Conservation (phyloP, 495 filamentous ascomycete species). For the Aspergillus incahuasiensis region DNA sequence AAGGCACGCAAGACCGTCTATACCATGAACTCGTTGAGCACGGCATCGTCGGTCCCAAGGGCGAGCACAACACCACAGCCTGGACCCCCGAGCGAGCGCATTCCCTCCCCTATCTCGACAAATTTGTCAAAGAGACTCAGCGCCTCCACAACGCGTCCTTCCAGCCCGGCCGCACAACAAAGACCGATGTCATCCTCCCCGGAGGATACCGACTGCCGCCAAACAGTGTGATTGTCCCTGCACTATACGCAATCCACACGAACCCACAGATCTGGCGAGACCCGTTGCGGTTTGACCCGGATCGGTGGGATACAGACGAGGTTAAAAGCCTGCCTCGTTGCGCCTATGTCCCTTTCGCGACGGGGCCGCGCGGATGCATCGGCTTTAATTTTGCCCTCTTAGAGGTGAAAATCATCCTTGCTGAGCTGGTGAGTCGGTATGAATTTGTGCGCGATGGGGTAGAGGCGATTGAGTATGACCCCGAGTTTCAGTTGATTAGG, state of each 20-base stretch:
- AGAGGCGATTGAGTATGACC: conserved; percentile 50
- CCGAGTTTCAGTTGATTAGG: conserved; percentile 49
- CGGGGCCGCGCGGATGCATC: conserved; percentile 47
- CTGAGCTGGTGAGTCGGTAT: conserved; percentile 50
- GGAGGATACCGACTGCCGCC: conserved; percentile 49
- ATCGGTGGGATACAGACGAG: conserved; percentile 48
- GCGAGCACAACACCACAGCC: conserved; percentile 17
- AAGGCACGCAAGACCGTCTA: conserved; percentile 47
- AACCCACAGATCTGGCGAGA: conserved; percentile 49
- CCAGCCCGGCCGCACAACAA: conserved; percentile 50
- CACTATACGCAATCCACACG: conserved; percentile 47
- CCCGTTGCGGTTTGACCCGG: conserved; percentile 49
- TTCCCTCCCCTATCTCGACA: conserved; percentile 45
- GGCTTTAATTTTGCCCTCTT: conserved; percentile 55
- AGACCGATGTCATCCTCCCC: conserved; percentile 47
- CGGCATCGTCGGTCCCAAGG: conserved; percentile 27
- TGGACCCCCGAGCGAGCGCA: conserved; percentile 38
- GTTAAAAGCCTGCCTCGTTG: conserved; percentile 38
- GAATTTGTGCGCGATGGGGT: conserved; percentile 39
- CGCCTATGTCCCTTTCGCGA: conserved; percentile 50
- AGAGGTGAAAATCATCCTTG: conserved; percentile 50
- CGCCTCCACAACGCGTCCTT: conserved; percentile 52
- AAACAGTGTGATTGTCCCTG: conserved; percentile 41
- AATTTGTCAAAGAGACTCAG: conserved; percentile 54
- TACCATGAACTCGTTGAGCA: conserved; percentile 49